Evolutionary conservation across 345 rosid species (phyloP).

Genomic region (Aegle marmelos): DNA sequence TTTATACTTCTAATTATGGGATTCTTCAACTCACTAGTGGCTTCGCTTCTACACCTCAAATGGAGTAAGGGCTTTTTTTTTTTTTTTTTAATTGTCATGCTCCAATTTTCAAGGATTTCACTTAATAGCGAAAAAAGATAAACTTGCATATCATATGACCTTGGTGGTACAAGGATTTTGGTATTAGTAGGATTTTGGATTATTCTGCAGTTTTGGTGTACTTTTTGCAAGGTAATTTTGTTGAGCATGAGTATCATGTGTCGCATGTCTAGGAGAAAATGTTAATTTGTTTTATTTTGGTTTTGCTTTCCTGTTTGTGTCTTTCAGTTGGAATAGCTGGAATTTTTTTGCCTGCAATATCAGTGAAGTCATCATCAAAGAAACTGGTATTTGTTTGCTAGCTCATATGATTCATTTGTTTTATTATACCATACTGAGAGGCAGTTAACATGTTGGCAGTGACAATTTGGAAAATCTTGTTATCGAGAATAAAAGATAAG

Average conservation of each 20-base stretch:
- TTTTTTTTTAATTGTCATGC: too few species aligned
- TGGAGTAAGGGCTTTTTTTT: too few species aligned
- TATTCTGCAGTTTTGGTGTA: too few species aligned
- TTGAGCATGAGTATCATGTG: background rate
- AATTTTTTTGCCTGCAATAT: conserved; percentile 83
- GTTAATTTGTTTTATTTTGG: background rate
- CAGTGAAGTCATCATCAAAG: conserved; percentile 77
- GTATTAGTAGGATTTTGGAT: too few species aligned
- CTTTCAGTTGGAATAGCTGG: conserved; percentile 98
- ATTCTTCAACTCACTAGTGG: too few species aligned
- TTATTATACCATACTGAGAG: background rate
- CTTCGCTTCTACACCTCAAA: too few species aligned
- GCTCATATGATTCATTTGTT: background rate
- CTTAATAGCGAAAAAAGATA: too few species aligned
- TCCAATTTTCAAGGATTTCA: too few species aligned
- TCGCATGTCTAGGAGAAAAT: background rate
- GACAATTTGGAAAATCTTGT: background rate
- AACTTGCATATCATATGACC: too few species aligned
- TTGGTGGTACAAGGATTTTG: too few species aligned
- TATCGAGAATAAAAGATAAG: background rate
- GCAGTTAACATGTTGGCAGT: background rate
- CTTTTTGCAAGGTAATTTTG: background rate
- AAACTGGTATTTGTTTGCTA: conserved; percentile 51
- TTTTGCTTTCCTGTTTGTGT: background rate
- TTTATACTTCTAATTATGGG: conserved; percentile 63